phyloP scores from a whole-genome alignment of 2,329 filamentous ascomycete species.

The Hyphodiscus sp. region DNA sequence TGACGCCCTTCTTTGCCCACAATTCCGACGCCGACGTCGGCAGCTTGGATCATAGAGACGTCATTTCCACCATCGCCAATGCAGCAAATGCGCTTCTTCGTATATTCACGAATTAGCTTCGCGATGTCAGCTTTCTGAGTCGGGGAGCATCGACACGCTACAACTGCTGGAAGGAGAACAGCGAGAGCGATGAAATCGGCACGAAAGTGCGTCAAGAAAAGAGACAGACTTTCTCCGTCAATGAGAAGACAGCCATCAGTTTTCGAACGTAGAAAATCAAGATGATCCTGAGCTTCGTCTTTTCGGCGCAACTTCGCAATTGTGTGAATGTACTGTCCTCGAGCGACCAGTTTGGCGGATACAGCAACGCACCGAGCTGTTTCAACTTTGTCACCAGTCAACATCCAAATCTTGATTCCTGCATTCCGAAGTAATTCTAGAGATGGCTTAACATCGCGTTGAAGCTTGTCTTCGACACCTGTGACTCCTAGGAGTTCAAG shows the following conservation, averaged over 20 bases:
- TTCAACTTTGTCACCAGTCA: slow-evolving; percentile 97
- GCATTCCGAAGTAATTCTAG: slow-evolving; percentile 93
- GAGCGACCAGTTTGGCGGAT: slow-evolving; percentile 84
- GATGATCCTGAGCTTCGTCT: slow-evolving; percentile 76
- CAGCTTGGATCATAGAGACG: slow-evolving; percentile 98
- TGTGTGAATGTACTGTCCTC: slow-evolving; percentile 94
- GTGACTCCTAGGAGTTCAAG: slow-evolving; percentile 95
- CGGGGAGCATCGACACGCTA: slow-evolving; percentile 93
- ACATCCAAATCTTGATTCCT: slow-evolving; percentile 99
- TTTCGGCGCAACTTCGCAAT: slow-evolving; percentile 79
- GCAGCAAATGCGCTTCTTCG: slow-evolving; percentile 92
- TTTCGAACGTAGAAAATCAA: slow-evolving; percentile 84
- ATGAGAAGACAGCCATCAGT: slow-evolving; percentile 84
- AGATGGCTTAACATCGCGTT: slow-evolving; percentile 91
- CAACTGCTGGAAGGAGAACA: slow-evolving; percentile 81
- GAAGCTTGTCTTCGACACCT: slow-evolving; percentile 94
- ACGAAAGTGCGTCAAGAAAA: slow-evolving; percentile 78
- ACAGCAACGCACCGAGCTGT: slow-evolving; percentile 95
- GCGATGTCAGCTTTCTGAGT: slow-evolving; percentile 96
- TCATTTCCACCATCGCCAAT: slow-evolving; percentile 98
- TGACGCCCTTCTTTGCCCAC: slow-evolving; percentile 97
- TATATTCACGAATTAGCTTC: slow-evolving; percentile 80
- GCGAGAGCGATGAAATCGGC: slow-evolving; percentile 83
- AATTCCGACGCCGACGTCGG: slow-evolving; percentile 95
- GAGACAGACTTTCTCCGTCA: slow-evolving; percentile 81